These are phyloP conservation scores for Celoporthe dispersa DNA, from an alignment of 2,329 filamentous ascomycete genomes.

Conservation along the genomic window DNA sequence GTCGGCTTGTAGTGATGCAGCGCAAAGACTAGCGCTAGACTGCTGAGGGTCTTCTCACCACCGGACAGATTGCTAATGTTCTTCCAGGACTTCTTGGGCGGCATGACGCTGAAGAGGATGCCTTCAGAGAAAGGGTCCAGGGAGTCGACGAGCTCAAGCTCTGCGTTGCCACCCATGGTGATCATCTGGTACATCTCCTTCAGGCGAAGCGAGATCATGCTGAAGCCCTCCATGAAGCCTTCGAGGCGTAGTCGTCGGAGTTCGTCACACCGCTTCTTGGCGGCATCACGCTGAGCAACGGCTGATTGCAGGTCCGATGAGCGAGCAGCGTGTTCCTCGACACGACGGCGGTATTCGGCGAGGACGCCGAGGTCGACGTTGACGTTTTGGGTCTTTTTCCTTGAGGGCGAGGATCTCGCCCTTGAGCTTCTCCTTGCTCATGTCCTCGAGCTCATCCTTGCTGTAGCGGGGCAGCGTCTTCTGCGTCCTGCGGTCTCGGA, in stretches of 20 bases:
- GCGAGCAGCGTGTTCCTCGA: conserved; percentile 45
- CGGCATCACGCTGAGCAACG: conserved; percentile 76
- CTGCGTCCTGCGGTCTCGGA: conserved; percentile 40
- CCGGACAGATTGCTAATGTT: conserved; percentile 96
- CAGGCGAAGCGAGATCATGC: conserved; percentile 86
- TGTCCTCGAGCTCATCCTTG: conserved; percentile 68
- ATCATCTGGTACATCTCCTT: conserved; percentile 99
- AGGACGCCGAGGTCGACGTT: conserved; percentile 84
- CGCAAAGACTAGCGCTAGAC: conserved; percentile 94
- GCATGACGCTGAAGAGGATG: conserved; percentile 97
- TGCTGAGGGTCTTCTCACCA: conserved; percentile 95
- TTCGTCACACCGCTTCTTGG: conserved; percentile 92
- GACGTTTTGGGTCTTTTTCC: conserved; percentile 78
- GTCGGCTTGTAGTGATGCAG: conserved; percentile 98
- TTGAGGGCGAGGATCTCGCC: conserved; percentile 66
- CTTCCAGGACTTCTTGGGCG: conserved; percentile 99
- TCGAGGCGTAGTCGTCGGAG: conserved; percentile 87
- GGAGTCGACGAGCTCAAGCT: conserved; percentile 94
- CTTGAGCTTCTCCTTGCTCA: conserved; percentile 66
- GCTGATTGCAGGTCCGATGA: conserved; percentile 84
- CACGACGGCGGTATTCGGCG: conserved; percentile 46
- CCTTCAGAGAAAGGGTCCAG: conserved; percentile 97
- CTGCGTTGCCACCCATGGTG: conserved; percentile 98
- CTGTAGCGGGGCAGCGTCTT: conserved; percentile 79
- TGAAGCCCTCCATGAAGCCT: conserved; percentile 98